Evolutionary conservation across 169 alveolate genomes (phyloP).

Genomic region (Eimeria maxima): DNA sequence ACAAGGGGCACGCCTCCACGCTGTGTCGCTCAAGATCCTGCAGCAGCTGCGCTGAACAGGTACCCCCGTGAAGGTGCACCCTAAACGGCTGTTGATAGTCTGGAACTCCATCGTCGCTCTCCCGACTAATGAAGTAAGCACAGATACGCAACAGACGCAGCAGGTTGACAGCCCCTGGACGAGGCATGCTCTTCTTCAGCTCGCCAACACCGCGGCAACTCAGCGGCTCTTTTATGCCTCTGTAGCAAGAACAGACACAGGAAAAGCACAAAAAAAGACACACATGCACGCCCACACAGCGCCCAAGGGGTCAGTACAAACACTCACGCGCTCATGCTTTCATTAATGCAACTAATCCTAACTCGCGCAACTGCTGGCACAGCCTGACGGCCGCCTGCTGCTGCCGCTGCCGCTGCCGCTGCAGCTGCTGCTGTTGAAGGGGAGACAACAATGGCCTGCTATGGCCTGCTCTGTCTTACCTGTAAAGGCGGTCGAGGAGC

Average conservation of each 20-base stretch:
- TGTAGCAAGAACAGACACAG: neutral
- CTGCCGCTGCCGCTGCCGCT: no score
- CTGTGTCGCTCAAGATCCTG: constrained; percentile 86
- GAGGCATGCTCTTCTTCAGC: constrained; percentile 61
- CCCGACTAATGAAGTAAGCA: constrained; percentile 89
- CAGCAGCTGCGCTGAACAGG: constrained; percentile 66
- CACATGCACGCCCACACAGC: neutral
- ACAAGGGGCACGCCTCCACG: constrained; percentile 85
- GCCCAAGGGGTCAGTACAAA: neutral
- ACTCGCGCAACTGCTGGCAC: no score
- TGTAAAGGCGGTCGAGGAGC: constrained; percentile 83
- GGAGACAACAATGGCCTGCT: no score
- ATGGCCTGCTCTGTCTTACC: neutral
- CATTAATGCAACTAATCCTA: no score
- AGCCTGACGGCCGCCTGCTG: no score
- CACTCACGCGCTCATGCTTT: no score
- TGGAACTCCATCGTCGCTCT: constrained; percentile 88
- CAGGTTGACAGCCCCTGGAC: constrained; percentile 85
- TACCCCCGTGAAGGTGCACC: neutral
- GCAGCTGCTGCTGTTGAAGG: no score
- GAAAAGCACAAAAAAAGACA: neutral
- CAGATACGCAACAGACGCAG: constrained; percentile 90
- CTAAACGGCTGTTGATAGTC: constrained; percentile 89
- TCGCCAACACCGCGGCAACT: neutral
- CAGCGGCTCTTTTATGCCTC: constrained; percentile 16